phyloP scores from a whole-genome alignment of 306 rosid species.

The Herpetospermum pedunculosum region DNA sequence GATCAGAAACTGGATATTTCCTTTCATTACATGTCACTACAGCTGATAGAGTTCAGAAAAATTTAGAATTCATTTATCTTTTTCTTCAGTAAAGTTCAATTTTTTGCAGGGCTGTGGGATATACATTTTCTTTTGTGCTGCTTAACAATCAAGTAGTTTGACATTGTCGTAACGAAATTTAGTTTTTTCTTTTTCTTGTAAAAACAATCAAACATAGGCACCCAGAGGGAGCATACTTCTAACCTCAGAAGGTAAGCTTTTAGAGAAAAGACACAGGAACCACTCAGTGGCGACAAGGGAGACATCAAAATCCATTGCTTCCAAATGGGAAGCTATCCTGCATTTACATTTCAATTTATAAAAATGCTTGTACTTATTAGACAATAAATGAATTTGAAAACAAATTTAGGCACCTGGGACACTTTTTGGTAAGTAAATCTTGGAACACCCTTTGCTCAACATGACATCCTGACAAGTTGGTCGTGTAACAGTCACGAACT shows the following conservation, averaged over 20 bases:
- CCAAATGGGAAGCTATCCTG: conserved; percentile 85
- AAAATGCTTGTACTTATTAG: background rate
- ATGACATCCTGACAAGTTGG: conserved; percentile 92
- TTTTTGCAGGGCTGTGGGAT: background rate
- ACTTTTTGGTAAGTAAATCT: conserved; percentile 70
- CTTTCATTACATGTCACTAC: background rate
- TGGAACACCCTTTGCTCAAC: conserved; percentile 96
- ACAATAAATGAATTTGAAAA: background rate
- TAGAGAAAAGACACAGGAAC: conserved; percentile 91
- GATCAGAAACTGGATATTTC: background rate
- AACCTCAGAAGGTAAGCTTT: conserved; percentile 97
- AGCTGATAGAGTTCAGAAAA: background rate
- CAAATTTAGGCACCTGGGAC: conserved; percentile 57
- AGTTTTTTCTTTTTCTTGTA: background rate
- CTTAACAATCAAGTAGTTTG: background rate
- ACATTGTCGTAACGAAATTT: background rate
- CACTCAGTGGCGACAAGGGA: conserved; percentile 99
- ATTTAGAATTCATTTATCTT: background rate
- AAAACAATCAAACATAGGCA: background rate
- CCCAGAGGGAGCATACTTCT: background rate
- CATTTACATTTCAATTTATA: conserved; percentile 13
- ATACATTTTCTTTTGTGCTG: background rate
- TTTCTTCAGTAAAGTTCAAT: background rate
- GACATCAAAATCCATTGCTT: conserved; percentile 79
- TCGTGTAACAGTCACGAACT: conserved; percentile 91